Evolutionary conservation across 1,139 yeast species (phyloP), one percentile per base, ranked within the genome.

Genomic region (Diutina rugosa): DNA sequence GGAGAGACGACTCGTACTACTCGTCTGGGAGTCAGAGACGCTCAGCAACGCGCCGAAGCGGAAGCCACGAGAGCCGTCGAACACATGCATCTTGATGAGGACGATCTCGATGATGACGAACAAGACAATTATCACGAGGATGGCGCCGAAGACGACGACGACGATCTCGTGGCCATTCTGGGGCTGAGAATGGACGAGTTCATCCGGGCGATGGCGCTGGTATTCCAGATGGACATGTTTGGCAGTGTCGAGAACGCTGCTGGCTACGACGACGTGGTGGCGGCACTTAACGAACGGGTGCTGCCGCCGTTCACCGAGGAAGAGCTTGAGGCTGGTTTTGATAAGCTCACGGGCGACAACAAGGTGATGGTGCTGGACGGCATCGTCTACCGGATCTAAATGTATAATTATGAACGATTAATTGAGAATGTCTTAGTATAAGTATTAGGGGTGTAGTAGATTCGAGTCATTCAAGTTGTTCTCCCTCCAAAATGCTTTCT

Each of bases 301-400:
- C 74, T 47, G 51, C 32, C 32, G 4, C 21, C 51, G 38, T 87
- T 82, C 65, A 69, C 73, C 14, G 65, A 66, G 4, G 70, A 65
- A 6, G 95, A 87, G 67, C 77, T 80, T 57, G 65, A 68, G 35
- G 77, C 79, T 21, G 90, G 85, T 26, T 68, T 85, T 56, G 67
- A 68, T 38, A 70, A 69, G 56, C 73, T 87, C 79, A 78, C 76
- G 55, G 73, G 70, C 5, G 82, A 81, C 61, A 83, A 82, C 62
- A 78, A 82, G 63, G 66, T 86, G 56, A 80, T 82, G 81, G 65
- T 77, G 35, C 78, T 82, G 46, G 90, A 84, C 55, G 87, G 80
- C 41, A 80, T 80, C 66, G 77, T 85, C 51, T 84, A 82, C 80
- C 77, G 78, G 68, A 79, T 83, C 55, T 81, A 64, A 57, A 56